Percentiles rank a stretch among this genome's conserved stretches.
phyloP scores from a whole-genome alignment of 257 asterid genomes.

The Pogostemon cablin region DNA sequence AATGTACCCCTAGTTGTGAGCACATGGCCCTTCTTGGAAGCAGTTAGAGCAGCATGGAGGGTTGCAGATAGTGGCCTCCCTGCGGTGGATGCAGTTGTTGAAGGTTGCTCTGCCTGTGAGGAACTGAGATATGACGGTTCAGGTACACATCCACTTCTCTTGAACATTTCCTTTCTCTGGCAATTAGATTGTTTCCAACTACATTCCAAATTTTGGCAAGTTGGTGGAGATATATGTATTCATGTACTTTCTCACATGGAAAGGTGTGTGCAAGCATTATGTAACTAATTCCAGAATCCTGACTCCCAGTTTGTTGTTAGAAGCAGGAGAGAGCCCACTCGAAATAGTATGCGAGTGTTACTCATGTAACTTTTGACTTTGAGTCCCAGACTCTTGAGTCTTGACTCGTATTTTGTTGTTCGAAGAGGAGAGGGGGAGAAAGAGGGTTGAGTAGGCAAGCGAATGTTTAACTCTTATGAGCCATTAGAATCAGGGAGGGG shows the following conservation, averaged over 20 bases:
- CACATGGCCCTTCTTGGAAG: constrained; percentile 97
- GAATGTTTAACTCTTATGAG: too few species aligned
- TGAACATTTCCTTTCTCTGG: not conserved
- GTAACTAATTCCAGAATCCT: too few species aligned
- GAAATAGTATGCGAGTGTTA: too few species aligned
- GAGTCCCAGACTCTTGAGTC: too few species aligned
- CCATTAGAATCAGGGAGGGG: not conserved
- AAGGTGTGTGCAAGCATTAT: not conserved
- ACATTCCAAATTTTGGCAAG: not conserved
- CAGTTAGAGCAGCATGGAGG: constrained; percentile 91
- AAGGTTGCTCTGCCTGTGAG: constrained; percentile 94
- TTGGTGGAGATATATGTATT: not conserved
- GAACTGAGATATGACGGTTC: constrained; percentile 89
- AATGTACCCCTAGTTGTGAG: constrained; percentile 78
- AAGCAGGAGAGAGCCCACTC: too few species aligned
- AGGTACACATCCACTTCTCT: constrained; percentile 47
- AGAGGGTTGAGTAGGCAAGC: too few species aligned
- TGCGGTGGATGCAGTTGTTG: constrained; percentile 82
- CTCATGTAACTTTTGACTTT: too few species aligned
- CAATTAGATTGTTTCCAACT: not conserved
- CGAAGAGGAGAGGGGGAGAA: too few species aligned
- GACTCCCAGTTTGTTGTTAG: too few species aligned
- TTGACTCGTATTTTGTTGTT: too few species aligned
- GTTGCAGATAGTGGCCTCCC: constrained; percentile 60
- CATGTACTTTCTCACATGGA: not conserved